These are phyloP conservation scores for Dictyostelium intermedium DNA, from an alignment of 78 protist genomes.

Conservation along the genomic window DNA sequence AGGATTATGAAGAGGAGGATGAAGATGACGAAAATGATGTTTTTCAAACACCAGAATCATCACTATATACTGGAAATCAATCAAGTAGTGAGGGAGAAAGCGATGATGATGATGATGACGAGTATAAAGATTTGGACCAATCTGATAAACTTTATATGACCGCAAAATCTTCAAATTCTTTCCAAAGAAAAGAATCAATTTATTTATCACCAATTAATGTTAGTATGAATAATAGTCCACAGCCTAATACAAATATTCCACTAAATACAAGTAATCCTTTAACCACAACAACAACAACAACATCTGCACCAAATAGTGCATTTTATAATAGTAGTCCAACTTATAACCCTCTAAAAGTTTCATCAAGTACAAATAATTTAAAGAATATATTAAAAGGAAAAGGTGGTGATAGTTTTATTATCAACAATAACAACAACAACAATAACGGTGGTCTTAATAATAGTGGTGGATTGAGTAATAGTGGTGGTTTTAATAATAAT, in stretches of 20 bases:
- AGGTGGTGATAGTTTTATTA: neutral
- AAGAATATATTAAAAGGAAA: conserved; percentile 22
- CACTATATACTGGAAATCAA: neutral
- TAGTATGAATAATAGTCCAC: neutral
- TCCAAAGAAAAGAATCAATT: neutral
- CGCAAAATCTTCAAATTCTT: neutral
- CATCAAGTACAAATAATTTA: conserved; percentile 53
- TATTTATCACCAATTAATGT: conserved; percentile 8
- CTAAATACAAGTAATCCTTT: neutral
- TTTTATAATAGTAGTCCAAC: neutral
- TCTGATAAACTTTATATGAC: conserved; percentile 22
- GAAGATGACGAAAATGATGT: conserved; percentile 33
- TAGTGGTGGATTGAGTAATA: neutral
- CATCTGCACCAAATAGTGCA: neutral
- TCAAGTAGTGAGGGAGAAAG: neutral
- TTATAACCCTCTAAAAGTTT: conserved; percentile 19
- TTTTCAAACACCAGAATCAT: conserved; percentile 55
- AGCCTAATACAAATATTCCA: neutral
- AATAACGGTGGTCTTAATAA: neutral
- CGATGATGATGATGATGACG: neutral
- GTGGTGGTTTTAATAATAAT: neutral
- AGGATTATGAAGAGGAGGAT: neutral
- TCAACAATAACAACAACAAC: neutral
- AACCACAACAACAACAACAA: neutral
- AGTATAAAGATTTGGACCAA: neutral